Conservation (phyloP, 192 early-diverging fungal genomes). For the Oehlia diaphana region DNA sequence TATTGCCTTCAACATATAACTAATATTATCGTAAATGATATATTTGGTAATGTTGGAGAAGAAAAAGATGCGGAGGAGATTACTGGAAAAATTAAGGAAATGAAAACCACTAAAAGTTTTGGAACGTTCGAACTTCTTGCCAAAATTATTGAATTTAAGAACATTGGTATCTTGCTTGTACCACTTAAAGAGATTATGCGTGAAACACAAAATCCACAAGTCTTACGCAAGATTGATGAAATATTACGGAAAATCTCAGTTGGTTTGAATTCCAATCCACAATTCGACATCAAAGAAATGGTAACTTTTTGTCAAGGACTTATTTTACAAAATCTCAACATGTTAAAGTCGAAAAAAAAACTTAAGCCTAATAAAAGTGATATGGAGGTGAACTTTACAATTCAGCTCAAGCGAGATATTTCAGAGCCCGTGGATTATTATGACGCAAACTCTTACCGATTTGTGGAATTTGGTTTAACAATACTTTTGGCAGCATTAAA, state of each 20-base stretch:
- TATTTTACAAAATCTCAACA: conserved; percentile 81
- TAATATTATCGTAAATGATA: conserved; percentile 78
- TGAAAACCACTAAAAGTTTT: conserved; percentile 78
- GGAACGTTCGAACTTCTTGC: conserved; percentile 88
- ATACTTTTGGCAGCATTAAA: conserved; percentile 73
- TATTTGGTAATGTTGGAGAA: conserved; percentile 87
- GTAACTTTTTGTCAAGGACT: conserved; percentile 84
- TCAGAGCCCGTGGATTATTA: conserved; percentile 71
- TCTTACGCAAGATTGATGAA: conserved; percentile 76
- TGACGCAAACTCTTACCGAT: conserved; percentile 82
- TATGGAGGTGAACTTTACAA: conserved; percentile 68
- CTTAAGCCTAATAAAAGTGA: conserved; percentile 50
- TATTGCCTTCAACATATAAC: conserved; percentile 72
- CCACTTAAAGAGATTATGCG: conserved; percentile 87
- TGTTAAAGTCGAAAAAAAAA: conserved; percentile 66
- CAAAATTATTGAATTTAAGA: conserved; percentile 64
- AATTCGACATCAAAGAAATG: conserved; percentile 64
- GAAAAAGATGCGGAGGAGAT: conserved; percentile 93
- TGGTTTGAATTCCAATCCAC: conserved; percentile 78
- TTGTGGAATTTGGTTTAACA: conserved; percentile 92
- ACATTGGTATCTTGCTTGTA: conserved; percentile 69
- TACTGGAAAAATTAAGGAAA: conserved; percentile 87
- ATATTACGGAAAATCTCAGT: conserved; percentile 71
- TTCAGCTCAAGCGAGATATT: conserved; percentile 69
- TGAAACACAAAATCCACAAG: conserved; percentile 78